A percentile compares a stretch with the other conserved stretches of the same genome.
Conservation (phyloP, 331 rosid genomes). For the Ulmus americana region DNA sequence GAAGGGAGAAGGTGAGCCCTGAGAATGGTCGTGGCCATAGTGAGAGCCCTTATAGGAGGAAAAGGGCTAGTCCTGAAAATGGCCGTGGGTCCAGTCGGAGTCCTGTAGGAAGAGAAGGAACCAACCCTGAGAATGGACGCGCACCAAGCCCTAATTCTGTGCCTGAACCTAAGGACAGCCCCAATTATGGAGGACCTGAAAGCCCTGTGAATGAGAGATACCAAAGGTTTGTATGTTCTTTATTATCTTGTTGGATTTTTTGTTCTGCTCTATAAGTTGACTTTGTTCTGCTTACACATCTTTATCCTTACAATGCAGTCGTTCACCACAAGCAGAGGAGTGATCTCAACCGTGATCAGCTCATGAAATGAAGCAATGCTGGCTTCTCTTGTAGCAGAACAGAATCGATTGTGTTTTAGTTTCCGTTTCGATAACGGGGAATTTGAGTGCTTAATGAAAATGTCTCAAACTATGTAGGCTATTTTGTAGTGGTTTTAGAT, state of each 20-base stretch:
- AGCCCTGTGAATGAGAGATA: conserved; percentile 75
- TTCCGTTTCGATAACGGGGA: neutral
- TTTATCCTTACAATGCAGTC: conserved; percentile 43
- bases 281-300: too few relatives aligned
- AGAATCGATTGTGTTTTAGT: conserved; percentile 21
- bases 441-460: neutral
- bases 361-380: conserved; percentile 15
- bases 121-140: conserved; percentile 47
- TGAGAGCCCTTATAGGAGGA: conserved; percentile 42
- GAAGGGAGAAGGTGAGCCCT: conserved; percentile 40
- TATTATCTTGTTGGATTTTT: neutral
- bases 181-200: conserved; percentile 53
- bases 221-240: conserved; percentile 47
- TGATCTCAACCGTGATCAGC: conserved; percentile 34
- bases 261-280: neutral
- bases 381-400: conserved; percentile 14
- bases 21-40: conserved; percentile 40
- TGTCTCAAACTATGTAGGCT: neutral
- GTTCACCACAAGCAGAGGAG: conserved; percentile 70
- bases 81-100: conserved; percentile 36
- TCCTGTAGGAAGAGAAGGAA: conserved; percentile 37
- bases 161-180: conserved; percentile 34
- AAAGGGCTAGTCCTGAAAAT: conserved; percentile 23
- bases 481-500: conserved; percentile 6
- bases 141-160: conserved; percentile 39